A percentile compares a stretch with the other conserved stretches of the same genome.
phyloP scores from a whole-genome alignment of 1,284 basidiomycete genomes.

The Heterobasidion irregulare region DNA sequence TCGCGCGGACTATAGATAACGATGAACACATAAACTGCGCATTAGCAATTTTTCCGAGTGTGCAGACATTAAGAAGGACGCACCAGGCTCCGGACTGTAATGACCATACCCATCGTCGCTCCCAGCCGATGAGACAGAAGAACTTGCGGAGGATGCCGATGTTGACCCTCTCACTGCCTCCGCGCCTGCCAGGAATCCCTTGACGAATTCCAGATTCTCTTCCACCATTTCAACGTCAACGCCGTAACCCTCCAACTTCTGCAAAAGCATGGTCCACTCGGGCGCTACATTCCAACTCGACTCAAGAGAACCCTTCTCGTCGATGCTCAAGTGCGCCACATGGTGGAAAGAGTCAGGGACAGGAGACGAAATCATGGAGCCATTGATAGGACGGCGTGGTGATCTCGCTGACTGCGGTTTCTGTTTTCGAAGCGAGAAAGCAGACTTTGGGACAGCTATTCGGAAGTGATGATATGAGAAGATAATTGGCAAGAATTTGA shows the following conservation, averaged over 20 bases:
- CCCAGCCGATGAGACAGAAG: neutral
- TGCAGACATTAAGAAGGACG: neutral
- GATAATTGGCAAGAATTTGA: neutral
- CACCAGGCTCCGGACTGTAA: conserved; percentile 3
- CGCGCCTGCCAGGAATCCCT: conserved; percentile 47
- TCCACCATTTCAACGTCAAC: conserved; percentile 44
- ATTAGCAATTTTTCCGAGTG: neutral
- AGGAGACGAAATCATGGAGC: conserved; percentile 69
- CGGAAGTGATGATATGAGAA: neutral
- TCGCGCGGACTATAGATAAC: neutral
- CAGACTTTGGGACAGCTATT: conserved; percentile 2
- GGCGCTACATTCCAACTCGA: conserved; percentile 70
- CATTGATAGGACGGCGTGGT: conserved; percentile 19
- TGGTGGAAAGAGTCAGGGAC: conserved; percentile 76
- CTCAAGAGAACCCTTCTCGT: conserved; percentile 59
- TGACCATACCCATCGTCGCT: neutral
- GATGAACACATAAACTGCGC: neutral
- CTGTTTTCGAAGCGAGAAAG: neutral
- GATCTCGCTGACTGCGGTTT: conserved; percentile 21
- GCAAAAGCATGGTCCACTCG: conserved; percentile 63
- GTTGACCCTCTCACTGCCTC: conserved; percentile 14
- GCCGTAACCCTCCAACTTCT: conserved; percentile 57
- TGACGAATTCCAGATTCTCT: conserved; percentile 60
- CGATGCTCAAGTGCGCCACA: conserved; percentile 81
- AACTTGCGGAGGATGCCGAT: neutral